phyloP scores from a whole-genome alignment of 768 basidiomycete genomes.

The Nidula microcarpa region DNA sequence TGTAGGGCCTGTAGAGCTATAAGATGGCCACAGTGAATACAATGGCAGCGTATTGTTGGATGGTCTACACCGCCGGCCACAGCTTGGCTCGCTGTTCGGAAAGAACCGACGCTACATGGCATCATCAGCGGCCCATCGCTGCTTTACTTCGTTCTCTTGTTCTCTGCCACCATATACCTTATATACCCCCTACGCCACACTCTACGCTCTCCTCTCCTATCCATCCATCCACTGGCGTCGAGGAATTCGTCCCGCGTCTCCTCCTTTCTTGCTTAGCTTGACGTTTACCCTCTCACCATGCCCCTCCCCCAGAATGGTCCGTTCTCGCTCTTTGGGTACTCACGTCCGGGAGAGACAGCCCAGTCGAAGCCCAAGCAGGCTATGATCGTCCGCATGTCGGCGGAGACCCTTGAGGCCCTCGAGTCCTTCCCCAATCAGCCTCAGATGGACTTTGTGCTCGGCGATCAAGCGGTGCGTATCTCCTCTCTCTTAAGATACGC shows the following conservation, averaged over 20 bases:
- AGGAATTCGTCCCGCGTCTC: background rate
- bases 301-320: constrained; percentile 56
- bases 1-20: no score
- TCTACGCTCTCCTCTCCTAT: background rate
- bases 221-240: background rate
- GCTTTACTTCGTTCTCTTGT: no score
- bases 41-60: no score
- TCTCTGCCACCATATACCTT: no score
- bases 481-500: background rate
- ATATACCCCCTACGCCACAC: no score
- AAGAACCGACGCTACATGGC: no score
- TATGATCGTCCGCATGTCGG: constrained; percentile 73
- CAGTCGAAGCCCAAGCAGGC: constrained; percentile 67
- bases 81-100: no score
- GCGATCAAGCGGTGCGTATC: constrained; percentile 50
- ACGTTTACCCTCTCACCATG: constrained; percentile 36
- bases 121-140: no score
- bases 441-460: constrained; percentile 59
- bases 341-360: constrained; percentile 49
- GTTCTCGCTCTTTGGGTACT: constrained; percentile 57
- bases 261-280: background rate
- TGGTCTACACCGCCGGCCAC: no score
- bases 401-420: constrained; percentile 68
- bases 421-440: constrained; percentile 42
- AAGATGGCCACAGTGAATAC: no score